Evolutionary conservation across 2,329 filamentous ascomycete genomes (phyloP), one percentile per base, ranked within the genome.

Genomic region (Trichoderma hamatum): DNA sequence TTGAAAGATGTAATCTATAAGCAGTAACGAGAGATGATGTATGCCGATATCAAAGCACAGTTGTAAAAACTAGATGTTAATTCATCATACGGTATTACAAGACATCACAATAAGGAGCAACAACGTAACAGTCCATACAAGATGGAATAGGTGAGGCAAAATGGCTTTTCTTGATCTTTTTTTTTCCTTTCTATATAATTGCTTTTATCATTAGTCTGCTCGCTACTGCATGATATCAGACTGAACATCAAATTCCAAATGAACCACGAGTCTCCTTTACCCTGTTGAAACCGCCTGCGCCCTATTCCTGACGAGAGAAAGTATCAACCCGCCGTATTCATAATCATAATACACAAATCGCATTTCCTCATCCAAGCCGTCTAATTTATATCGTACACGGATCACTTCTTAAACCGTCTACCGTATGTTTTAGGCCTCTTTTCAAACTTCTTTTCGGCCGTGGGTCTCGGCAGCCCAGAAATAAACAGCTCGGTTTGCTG

Each of bases 381-480:
- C 36, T 46, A 30, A n/a, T 39, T 19, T 26, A 55, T n/a, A 43
- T n/a, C 52, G 59, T 46, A 61, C 30, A 14, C 16, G 43, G 4
- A 36, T 68, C 16, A 46, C 19, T 19, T 61, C 34, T n/a, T 68
- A 30, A 26, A 24, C 32, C 63, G 36, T 58, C n/a, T 66, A 26
- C 63, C 52, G 36, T 66, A 66, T 28, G 51, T 66, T 13, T 49
- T 66, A 21, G 39, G 60, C 52, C 36, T 49, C 66, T 58, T 36
- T 32, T 11, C 58, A 26, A n/a, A n/a, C 24, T 21, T 68, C 24
- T 28, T 55, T 1, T 32, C 36, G 19, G 16, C 21, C 11, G 54
- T 21, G 13, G 63, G 28, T 14, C 26, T 58, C 49, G 51, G 62
- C 19, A 21, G 36, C 32, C 43, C 21, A 32, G n/a, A 10, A 1